Base-by-base conservation (phyloP, 192 early-diverging fungal genomes). In the Rhizophagus clarus region DNA sequence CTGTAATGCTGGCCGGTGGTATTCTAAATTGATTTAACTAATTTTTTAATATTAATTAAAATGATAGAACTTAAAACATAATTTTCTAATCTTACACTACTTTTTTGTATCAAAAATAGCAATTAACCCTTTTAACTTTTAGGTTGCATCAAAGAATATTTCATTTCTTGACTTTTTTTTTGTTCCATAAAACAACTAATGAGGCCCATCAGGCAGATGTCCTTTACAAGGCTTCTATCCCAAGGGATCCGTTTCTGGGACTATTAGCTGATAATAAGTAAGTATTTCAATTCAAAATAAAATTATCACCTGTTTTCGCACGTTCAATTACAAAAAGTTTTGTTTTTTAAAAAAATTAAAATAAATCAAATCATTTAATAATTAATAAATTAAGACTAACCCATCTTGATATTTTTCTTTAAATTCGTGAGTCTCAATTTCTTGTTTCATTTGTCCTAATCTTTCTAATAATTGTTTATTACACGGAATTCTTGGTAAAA, bases 21-120 rank as follows among this genome's bases (percentile, higher is more conserved):
- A n/a, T n/a, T n/a, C n/a, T n/a, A n/a, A n/a, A n/a, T 74, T 9
- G 45, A 74, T 74, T 14, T 29, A 74, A 26, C 72, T 74, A 28
- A 37, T 28, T 34, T 20, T n/a, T n/a, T n/a, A n/a, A n/a, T n/a
- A n/a, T n/a, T 14, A 60, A 10, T 74, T 20, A 26, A 20, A 51
- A 49, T 60, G 17, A 73, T 29, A 22, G 22, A 24, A 29, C 7
- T 0, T 17, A 34, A 5, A 0, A 34, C n/a, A n/a, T n/a, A n/a
- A n/a, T n/a, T 5, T 73, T 1, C 28, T 4, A 14, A 17, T 31
- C 49, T 20, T 74, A 74, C 72, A 29, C 31, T 0, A 24, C 45
- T 2, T 24, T 56, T 20, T 12, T 60, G 14, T 74, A 60, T 56
- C 9, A 15, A n/a, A 51, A 1, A 74, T 74, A 32, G 32, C 72